These are phyloP conservation scores for Leccinum barrowsii DNA, from an alignment of 768 basidiomycete species.

Conservation along the genomic window DNA sequence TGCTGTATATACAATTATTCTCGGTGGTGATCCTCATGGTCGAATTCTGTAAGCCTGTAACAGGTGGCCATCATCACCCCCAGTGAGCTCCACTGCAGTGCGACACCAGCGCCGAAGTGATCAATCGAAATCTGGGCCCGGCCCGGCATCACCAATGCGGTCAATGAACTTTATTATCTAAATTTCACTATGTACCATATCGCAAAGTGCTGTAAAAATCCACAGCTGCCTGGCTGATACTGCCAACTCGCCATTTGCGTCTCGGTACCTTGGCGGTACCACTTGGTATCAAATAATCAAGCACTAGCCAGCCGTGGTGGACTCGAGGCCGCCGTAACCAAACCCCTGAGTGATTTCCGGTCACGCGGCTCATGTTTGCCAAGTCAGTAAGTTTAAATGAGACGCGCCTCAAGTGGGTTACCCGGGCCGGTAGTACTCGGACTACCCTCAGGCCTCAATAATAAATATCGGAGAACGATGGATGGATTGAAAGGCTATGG, in stretches of 20 bases:
- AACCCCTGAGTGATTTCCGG: slow-evolving; percentile 3
- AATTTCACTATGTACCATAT: no score
- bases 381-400: not conserved
- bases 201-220: not conserved
- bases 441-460: no score
- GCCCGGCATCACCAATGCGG: not conserved
- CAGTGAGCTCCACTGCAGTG: not conserved
- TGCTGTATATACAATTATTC: no score
- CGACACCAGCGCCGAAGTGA: not conserved
- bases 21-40: not conserved
- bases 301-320: not conserved
- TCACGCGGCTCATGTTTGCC: not conserved
- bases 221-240: not conserved
- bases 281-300: not conserved
- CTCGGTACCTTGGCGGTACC: not conserved
- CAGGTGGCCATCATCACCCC: not conserved
- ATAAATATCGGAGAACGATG: no score
- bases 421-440: no score
- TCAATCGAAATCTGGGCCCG: not conserved
- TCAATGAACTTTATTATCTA: no score
- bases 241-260: not conserved
- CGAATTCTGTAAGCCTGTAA: not conserved
- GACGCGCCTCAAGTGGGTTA: not conserved
- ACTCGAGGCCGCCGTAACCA: not conserved
- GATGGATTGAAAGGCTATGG: no score